Percentiles rank a stretch among this genome's conserved stretches.
phyloP scores from a whole-genome alignment of 108 stramenopile genomes.

The Mediolabrus comicus region DNA sequence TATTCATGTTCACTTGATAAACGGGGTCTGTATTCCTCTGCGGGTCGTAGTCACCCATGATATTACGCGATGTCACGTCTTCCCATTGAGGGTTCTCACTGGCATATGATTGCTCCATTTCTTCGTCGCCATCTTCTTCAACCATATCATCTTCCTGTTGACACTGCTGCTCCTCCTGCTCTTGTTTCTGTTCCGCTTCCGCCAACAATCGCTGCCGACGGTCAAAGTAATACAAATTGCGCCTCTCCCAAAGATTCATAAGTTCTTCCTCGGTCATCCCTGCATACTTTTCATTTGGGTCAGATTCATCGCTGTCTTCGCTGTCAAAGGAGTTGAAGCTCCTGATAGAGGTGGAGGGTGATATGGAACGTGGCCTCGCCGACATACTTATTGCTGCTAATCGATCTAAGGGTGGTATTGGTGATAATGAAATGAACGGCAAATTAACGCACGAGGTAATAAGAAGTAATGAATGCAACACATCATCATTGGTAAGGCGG shows the following conservation, averaged over 20 bases:
- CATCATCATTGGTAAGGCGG: too few relatives aligned
- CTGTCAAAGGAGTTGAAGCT: not conserved
- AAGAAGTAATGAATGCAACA: too few relatives aligned
- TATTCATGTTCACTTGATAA: not conserved
- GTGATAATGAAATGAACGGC: too few relatives aligned
- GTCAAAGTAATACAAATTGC: not conserved
- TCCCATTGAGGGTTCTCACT: not conserved
- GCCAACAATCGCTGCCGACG: not conserved
- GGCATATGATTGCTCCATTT: not conserved
- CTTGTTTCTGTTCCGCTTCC: not conserved
- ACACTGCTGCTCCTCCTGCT: not conserved
- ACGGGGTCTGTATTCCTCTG: not conserved
- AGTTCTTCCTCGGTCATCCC: not conserved
- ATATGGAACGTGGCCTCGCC: not conserved
- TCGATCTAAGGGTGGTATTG: not conserved
- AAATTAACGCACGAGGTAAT: too few relatives aligned
- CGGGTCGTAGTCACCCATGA: not conserved
- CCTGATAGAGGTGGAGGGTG: not conserved
- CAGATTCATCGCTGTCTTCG: not conserved
- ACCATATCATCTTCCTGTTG: not conserved
- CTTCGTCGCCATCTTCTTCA: not conserved
- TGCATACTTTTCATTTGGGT: not conserved
- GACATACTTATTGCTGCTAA: not conserved
- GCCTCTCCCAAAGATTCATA: not conserved
- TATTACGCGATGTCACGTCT: not conserved